Evolutionary conservation across 106 monocot genomes (phyloP), one percentile per base, ranked within the genome.

Genomic region (Dendrobium nobile): DNA sequence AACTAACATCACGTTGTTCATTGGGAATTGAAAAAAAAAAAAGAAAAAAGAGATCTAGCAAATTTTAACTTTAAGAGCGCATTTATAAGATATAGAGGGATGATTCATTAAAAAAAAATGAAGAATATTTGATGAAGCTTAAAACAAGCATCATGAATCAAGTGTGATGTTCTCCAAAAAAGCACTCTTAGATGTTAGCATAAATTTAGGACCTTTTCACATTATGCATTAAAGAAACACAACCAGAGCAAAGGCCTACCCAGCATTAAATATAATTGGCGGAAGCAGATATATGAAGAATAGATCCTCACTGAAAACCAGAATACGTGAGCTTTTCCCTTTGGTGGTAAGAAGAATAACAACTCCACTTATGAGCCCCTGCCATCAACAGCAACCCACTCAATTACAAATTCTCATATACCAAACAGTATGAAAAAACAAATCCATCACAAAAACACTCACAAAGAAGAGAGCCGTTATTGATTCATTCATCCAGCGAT

Each of bases 201-300:
- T 37, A 37, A 37, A 37, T 37, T 37, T 37, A 37, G 37, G 37
- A 37, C 37, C 37, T 37, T 37, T 37, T 37, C 37, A 37, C 37
- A 37, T 37, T 37, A 37, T 37, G 37, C 37, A 37, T 37, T 65
- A n/a, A 65, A 26, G 67, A 27, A 67, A 26, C 8, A 67, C 26
- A 7, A 67, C 27, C 22, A 67, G 13, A 27, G 4, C 3, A 28
- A 75, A 76, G 47, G 9, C 42, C 6, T 79, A 81, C 75, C 81
- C 81, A 2, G 81, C 81, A 58, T 81, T 81, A 45, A 81, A 81
- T 56, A 81, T 81, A 26, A 81, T 88, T 20, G 88, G 88, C 9
- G 88, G 88, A 17, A 88, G 88, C 68, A 88, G 22, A 58, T 88
- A 88, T 20, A 85, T 88, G 72, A 88, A 88, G 82, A 88, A 88